Base-by-base conservation (phyloP, 331 rosid genomes). In the Ulmus americana region DNA sequence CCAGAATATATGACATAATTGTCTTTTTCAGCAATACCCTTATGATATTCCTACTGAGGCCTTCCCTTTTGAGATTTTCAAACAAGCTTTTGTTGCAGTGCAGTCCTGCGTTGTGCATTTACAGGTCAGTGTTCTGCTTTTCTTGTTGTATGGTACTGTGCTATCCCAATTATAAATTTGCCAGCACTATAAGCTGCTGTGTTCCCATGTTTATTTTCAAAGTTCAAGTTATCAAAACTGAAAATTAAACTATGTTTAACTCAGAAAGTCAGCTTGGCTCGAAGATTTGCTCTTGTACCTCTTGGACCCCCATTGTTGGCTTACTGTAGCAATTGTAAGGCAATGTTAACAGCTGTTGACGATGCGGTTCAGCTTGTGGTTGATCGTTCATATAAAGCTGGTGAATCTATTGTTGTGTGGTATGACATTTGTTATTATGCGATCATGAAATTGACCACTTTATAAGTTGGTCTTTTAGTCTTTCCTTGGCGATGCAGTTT, bases 41-140 rank as follows among this genome's bases (percentile, higher is more conserved):
- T 90, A 82, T 69, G 99, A 94, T 57, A 85, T 87, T 75, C 99
- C 99, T 38, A 90, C 99, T 0, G 99, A 94, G 77, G 99, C 99
- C 42, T 94, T 94, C 81, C 64, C 97, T 13, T 94, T 84, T 68
- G 90, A 90, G 75, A 94, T 94, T 72, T 94, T 94, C 85, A 90
- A 90, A 75, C 99, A 94, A 84, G 97, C 99, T 71, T 94, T 94
- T 57, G 99, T 91, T 74, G 99, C 95, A 5, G 85, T 94, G 81
- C 99, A 94, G 82, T 94, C 97, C 12, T 94, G 97, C 65, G 99
- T 94, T 28, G 99, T 94, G 76, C 99, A 94, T 87, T 81, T 94
- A 76, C 99, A 94, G 95, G 99, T 86, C 71, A 54, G 2, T 42
- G 54, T 67, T 55, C 43, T 47, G 61, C 35, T 51, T 6, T 9